Base-by-base conservation (phyloP, 2,329 filamentous ascomycete genomes). In the Aspergillus sp. region DNA sequence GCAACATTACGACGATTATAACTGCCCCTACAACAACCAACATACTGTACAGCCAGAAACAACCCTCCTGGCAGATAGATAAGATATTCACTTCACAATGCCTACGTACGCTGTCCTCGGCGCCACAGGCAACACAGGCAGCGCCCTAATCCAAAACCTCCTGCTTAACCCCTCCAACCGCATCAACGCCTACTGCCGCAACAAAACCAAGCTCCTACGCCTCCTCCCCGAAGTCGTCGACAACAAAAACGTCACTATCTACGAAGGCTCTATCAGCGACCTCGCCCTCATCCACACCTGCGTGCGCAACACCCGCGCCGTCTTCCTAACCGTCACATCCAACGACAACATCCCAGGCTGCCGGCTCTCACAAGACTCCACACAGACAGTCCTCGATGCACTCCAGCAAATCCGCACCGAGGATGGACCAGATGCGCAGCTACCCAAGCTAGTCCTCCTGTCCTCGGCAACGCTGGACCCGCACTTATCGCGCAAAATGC, bases 121-220 rank as follows among this genome's bases (percentile, higher is more conserved):
- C 7, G 59, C 65, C 19, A 82, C 79, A 1, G 80, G 80, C 6
- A 80, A 79, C 59, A 75, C 70, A 41, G 80, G 80, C 52, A 69
- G 62, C 1, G 72, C 76, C 2, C 67, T 82, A 27, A 70, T 82
- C 39, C 47, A 73, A 21, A 69, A 68, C 39, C 70, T 82, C 2
- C 70, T 81, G 4, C 50, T 68, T 11, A 52, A 53, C 0, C 68
- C 73, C 0, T 37, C 71, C 8, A 63, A 54, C 35, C 59, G 62
- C 4, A 68, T 82, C 57, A 62, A 78, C 55, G 78, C 76, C 19
- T 82, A 78, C 66, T 79, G 77, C 56, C 80, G 79, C 56, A 76
- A 74, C 62, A 59, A 65, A 15, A 27, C 67, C 8, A 82, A 81
- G 61, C 73, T 82, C 3, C 15, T 63, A 3, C 57, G 53, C 0